Evolutionary conservation across 441 rosid species (phyloP).

Genomic region (Raphanus hybrid): DNA sequence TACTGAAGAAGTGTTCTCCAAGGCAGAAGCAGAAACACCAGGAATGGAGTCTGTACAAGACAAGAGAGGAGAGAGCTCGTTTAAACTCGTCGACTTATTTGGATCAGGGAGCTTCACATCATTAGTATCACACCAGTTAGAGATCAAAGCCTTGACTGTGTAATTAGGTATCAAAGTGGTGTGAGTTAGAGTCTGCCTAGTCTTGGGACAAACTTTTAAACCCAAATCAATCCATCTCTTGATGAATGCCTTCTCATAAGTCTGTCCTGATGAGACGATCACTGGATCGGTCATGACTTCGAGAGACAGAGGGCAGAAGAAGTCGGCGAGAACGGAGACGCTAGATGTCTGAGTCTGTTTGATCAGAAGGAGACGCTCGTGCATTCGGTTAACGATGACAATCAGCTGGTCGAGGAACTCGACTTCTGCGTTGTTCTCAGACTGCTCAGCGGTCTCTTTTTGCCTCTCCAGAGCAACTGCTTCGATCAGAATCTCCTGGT

Average conservation of each 20-base stretch:
- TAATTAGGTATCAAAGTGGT: constrained; percentile 91
- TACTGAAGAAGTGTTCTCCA: too few species aligned
- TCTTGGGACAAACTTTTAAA: constrained; percentile 93
- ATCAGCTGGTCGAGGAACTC: constrained; percentile 81
- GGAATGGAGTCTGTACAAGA: constrained; percentile 56
- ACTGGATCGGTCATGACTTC: constrained; percentile 99
- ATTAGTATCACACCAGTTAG: constrained; percentile 91
- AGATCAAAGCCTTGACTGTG: constrained; percentile 93
- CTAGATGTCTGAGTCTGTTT: constrained; percentile 83
- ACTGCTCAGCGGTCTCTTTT: constrained; percentile 93
- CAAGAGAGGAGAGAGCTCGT: constrained; percentile 62
- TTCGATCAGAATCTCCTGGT: constrained; percentile 93
- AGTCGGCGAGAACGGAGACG: constrained; percentile 89
- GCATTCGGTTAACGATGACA: constrained; percentile 73
- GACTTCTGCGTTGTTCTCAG: constrained; percentile 74
- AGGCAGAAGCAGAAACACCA: constrained; percentile 15
- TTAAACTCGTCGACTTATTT: constrained; percentile 53
- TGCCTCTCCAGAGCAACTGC: constrained; percentile 95
- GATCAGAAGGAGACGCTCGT: constrained; percentile 72
- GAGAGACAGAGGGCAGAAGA: constrained; percentile 97
- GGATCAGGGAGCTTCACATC: constrained; percentile 89
- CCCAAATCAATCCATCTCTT: constrained; percentile 97
- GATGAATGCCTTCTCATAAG: constrained; percentile 89
- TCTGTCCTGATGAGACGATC: constrained; percentile 96
- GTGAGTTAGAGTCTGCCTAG: constrained; percentile 80